Evolutionary conservation across 768 basidiomycete genomes (phyloP).

Genomic region (Kwoniella europaea): DNA sequence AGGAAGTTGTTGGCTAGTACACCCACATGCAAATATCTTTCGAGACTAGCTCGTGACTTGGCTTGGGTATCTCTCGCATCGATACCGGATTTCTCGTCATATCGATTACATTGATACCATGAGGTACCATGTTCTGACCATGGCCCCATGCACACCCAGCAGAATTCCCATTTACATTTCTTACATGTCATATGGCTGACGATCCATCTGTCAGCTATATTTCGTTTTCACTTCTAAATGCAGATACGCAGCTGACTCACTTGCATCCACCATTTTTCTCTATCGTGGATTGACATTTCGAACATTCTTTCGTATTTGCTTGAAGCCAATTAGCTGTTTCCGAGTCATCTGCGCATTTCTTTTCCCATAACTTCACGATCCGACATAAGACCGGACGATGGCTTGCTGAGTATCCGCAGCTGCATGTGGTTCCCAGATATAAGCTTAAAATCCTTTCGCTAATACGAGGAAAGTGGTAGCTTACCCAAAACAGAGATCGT

Average conservation of each 20-base stretch:
- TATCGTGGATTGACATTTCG: constrained; percentile 93
- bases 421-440: background rate
- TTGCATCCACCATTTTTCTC: constrained; percentile 99
- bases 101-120: constrained; percentile 98
- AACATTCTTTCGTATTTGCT: constrained; percentile 98
- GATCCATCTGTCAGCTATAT: constrained; percentile 1
- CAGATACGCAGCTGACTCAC: constrained; percentile 63
- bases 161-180: constrained; percentile 93
- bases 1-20: background rate
- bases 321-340: constrained; percentile 99
- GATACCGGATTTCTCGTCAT: constrained; percentile 83
- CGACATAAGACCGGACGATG: constrained; percentile 90
- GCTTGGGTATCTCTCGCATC: constrained; percentile 92
- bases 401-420: constrained; percentile 79
- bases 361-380: constrained; percentile 90
- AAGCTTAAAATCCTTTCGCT: background rate
- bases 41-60: constrained; percentile 83
- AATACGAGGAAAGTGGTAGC: background rate
- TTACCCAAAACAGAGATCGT: constrained; percentile 89
- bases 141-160: constrained; percentile 99
- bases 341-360: constrained; percentile 95
- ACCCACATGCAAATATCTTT: constrained; percentile 93
- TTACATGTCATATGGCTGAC: constrained; percentile 98
- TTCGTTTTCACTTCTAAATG: too few relatives aligned
- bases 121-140: constrained; percentile 97